Conservation (phyloP, 2,329 filamentous ascomycete genomes). For the Scedosporium minutisporum region DNA sequence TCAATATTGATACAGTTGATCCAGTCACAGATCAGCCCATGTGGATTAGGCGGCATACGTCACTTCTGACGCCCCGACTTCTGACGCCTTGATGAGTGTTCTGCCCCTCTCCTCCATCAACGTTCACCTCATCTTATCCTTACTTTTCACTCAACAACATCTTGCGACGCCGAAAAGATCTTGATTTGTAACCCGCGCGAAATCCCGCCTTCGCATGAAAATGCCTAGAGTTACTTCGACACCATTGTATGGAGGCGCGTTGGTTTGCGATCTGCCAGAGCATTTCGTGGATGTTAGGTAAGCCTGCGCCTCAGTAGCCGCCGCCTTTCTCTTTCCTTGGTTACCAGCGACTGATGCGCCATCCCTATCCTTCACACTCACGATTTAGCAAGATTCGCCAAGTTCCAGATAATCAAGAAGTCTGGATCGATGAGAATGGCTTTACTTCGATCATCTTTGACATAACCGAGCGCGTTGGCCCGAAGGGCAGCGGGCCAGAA, state of each 20-base stretch:
- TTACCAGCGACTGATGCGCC: constrained; percentile 7
- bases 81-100: background rate
- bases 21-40: too few relatives aligned
- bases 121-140: background rate
- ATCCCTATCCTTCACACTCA: background rate
- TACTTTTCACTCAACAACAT: background rate
- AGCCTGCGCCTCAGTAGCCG: constrained; percentile 10
- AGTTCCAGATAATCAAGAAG: constrained; percentile 82
- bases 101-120: background rate
- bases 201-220: background rate
- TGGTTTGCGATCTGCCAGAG: constrained; percentile 56
- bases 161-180: background rate
- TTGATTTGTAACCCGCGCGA: background rate
- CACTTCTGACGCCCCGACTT: too few relatives aligned
- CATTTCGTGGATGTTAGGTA: constrained; percentile 68
- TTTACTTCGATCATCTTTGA: constrained; percentile 86
- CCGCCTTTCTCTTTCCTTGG: background rate
- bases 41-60: too few relatives aligned
- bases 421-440: constrained; percentile 75
- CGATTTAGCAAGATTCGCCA: constrained; percentile 55
- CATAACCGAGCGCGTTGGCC: constrained; percentile 70
- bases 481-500: constrained; percentile 41
- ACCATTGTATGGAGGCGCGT: constrained; percentile 63
- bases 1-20: too few relatives aligned
- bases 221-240: constrained; percentile 49